phyloP scores from a whole-genome alignment of 78 protist genomes.

The Fonticula alba region DNA sequence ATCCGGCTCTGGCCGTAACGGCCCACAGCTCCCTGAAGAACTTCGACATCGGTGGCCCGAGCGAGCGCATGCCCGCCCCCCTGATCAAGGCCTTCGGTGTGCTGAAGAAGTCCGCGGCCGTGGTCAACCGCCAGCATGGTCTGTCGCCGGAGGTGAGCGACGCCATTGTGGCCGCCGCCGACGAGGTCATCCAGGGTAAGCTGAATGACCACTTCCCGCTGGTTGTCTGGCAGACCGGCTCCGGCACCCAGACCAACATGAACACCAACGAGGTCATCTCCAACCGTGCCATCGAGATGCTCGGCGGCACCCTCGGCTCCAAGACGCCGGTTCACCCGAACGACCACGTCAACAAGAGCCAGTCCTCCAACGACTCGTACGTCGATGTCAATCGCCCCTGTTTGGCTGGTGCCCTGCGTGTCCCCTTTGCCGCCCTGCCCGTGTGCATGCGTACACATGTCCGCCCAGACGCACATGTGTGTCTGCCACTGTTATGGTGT shows the following conservation, averaged over 20 bases:
- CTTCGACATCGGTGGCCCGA: conserved; percentile 54
- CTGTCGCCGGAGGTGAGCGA: conserved; percentile 28
- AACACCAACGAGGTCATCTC: conserved; percentile 73
- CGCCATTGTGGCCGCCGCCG: conserved; percentile 40
- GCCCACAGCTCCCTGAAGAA: conserved; percentile 33
- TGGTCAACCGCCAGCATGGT: conserved; percentile 36
- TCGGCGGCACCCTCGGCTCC: conserved; percentile 62
- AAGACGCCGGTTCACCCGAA: conserved; percentile 81
- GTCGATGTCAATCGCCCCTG: too few species aligned
- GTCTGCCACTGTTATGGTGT: too few species aligned
- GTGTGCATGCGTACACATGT: too few species aligned
- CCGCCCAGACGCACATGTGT: too few species aligned
- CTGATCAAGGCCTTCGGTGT: conserved; percentile 51
- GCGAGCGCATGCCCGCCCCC: conserved; percentile 50
- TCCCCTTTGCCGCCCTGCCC: neutral
- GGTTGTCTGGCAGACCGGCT: conserved; percentile 78
- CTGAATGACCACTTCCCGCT: conserved; percentile 79
- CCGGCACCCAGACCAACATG: conserved; percentile 90
- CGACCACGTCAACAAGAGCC: conserved; percentile 81
- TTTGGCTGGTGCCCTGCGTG: too few species aligned
- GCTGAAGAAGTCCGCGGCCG: conserved; percentile 56
- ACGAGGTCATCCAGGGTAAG: conserved; percentile 43
- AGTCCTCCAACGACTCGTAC: conserved; percentile 68
- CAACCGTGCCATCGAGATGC: conserved; percentile 55
- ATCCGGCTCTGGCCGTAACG: too few species aligned